phyloP scores from a whole-genome alignment of 1,284 basidiomycete species.

The Laetiporus sulphureus region DNA sequence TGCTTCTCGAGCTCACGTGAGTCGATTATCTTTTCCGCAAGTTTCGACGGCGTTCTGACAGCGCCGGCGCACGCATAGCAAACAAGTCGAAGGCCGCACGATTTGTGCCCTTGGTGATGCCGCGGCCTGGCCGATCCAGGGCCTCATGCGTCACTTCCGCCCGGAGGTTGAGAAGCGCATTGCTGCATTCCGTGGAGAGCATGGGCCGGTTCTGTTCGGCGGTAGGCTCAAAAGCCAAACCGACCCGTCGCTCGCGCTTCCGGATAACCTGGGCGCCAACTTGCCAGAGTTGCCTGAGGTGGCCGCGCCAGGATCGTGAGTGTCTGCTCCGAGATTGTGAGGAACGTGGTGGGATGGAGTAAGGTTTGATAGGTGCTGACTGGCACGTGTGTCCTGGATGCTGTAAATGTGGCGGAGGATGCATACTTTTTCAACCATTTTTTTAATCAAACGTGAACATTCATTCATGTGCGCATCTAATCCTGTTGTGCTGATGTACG shows the following conservation, averaged over 20 bases:
- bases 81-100: slow-evolving; percentile 94
- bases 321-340: no score
- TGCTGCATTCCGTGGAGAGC: slow-evolving; percentile 65
- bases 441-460: no score
- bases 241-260: slow-evolving; percentile 69
- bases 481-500: no score
- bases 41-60: slow-evolving; percentile 1
- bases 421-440: no score
- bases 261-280: slow-evolving; percentile 72
- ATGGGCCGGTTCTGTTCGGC: slow-evolving; percentile 89
- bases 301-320: no score
- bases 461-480: no score
- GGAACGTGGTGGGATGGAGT: no score
- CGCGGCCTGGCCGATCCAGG: slow-evolving; percentile 97
- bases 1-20: slow-evolving; percentile 87
- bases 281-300: no score
- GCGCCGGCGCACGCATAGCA: slow-evolving; percentile 37
- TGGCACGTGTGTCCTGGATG: no score
- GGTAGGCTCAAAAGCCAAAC: slow-evolving; percentile 71
- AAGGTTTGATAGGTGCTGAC: no score
- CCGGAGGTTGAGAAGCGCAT: slow-evolving; percentile 91
- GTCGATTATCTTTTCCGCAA: slow-evolving; percentile 22
- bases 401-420: no score
- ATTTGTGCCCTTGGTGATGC: slow-evolving; percentile 98
- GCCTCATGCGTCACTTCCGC: slow-evolving; percentile 94